These are phyloP conservation scores for Heliamphora ciliata DNA, from an alignment of 179 eudicot genomes.

Conservation along the genomic window DNA sequence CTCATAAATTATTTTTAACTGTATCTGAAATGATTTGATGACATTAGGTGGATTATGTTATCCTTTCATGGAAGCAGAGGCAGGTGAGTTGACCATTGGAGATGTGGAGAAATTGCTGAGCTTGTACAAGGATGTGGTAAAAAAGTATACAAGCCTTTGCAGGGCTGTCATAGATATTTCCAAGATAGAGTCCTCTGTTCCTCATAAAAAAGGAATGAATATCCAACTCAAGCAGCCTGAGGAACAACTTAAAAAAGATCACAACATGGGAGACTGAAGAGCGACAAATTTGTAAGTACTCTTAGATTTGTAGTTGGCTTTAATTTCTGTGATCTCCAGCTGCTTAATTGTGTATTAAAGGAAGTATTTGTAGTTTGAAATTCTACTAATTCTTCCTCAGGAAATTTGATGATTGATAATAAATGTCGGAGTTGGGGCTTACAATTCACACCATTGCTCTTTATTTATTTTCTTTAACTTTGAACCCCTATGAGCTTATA, in stretches of 20 bases:
- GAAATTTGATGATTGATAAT: not conserved
- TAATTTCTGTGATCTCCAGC: not conserved
- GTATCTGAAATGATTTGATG: slow-evolving; percentile 4
- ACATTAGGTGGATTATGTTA: slow-evolving; percentile 18
- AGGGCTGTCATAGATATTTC: slow-evolving; percentile 9
- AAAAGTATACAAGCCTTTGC: slow-evolving; percentile 20
- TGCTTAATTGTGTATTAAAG: not conserved
- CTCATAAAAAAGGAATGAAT: slow-evolving; percentile 9
- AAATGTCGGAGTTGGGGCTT: not conserved
- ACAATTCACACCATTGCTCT: not conserved
- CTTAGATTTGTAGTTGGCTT: not conserved
- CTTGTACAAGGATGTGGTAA: slow-evolving; percentile 27
- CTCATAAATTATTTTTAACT: not conserved
- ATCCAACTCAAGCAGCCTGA: slow-evolving; percentile 12
- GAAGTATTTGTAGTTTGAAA: not conserved
- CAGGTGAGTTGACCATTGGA: slow-evolving; percentile 25
- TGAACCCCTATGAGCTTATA: not conserved
- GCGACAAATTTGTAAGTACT: slow-evolving; percentile 12
- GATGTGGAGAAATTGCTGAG: slow-evolving; percentile 25
- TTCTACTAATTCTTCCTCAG: not conserved
- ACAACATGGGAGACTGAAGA: not conserved
- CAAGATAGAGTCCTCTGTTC: slow-evolving; percentile 3
- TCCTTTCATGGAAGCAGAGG: slow-evolving; percentile 26
- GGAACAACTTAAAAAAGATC: slow-evolving; percentile 2
- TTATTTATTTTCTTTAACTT: not conserved